Percentiles rank a stretch among this genome's conserved stretches.
Conservation (phyloP, 2,329 filamentous ascomycete species). For the Fusarium sp. region DNA sequence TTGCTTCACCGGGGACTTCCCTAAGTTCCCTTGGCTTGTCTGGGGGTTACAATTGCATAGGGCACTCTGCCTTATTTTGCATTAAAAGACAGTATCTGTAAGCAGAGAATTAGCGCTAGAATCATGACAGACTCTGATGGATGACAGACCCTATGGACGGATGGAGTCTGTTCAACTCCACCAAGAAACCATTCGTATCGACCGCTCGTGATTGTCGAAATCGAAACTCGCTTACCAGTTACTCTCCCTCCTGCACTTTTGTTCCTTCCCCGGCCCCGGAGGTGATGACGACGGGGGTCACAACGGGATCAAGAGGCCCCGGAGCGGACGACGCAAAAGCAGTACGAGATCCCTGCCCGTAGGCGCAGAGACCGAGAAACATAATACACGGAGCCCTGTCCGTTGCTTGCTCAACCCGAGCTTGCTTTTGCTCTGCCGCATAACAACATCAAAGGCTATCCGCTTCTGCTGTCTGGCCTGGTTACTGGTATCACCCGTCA, state of each 20-base stretch:
- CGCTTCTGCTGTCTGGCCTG: conserved; percentile 13
- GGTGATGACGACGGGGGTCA: conserved; percentile 39
- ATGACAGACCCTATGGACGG: background rate
- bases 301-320: conserved; percentile 39
- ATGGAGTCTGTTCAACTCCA: conserved; percentile 20
- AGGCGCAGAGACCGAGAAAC: conserved; percentile 35
- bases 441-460: conserved; percentile 24
- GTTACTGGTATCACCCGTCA: conserved; percentile 40
- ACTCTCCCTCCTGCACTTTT: background rate
- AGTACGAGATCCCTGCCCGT: conserved; percentile 37
- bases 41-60: conserved; percentile 38
- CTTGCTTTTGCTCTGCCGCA: conserved; percentile 43
- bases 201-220: conserved; percentile 10
- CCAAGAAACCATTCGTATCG: conserved; percentile 1
- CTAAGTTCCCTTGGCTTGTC: conserved; percentile 37
- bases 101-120: background rate
- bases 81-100: conserved; percentile 7
- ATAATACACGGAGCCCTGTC: conserved; percentile 42
- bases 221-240: conserved; percentile 8
- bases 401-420: conserved; percentile 45
- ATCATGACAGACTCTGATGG: background rate
- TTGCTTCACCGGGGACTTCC: conserved; percentile 37
- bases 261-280: conserved; percentile 35
- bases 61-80: conserved; percentile 37
- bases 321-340: conserved; percentile 36